These are phyloP conservation scores for Coemansia sp. DNA, from an alignment of 192 early-diverging fungal genomes.

Conservation along the genomic window DNA sequence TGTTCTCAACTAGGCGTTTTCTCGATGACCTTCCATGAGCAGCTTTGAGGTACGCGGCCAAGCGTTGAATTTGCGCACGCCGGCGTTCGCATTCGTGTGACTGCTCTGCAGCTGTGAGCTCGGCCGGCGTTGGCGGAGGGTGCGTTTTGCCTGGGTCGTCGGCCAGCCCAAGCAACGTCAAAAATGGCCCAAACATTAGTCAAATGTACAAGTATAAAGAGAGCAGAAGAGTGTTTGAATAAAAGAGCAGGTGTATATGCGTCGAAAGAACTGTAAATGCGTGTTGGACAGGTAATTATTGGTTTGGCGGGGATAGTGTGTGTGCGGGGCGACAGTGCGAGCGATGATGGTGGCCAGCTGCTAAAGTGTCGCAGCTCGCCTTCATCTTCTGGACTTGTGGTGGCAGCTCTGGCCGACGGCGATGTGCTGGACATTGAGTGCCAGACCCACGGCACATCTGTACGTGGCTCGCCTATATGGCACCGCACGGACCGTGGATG, in stretches of 20 bases:
- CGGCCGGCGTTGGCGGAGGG: not conserved
- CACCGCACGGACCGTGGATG: slow-evolving; percentile 16
- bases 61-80: slow-evolving; percentile 15
- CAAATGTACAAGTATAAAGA: slow-evolving; percentile 1
- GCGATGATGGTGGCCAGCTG: not conserved
- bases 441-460: slow-evolving; percentile 1
- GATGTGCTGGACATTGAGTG: slow-evolving; percentile 13
- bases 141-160: slow-evolving; percentile 7
- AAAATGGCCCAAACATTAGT: slow-evolving; percentile 26
- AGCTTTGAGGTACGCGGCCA: slow-evolving; percentile 21
- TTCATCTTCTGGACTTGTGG: slow-evolving; percentile 5
- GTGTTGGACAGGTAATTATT: not conserved
- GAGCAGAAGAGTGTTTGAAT: not conserved
- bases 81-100: slow-evolving; percentile 8
- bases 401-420: slow-evolving; percentile 5
- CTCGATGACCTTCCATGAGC: slow-evolving; percentile 15
- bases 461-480: slow-evolving; percentile 14
- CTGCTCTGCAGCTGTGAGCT: not conserved
- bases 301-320: no score
- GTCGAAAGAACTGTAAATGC: not conserved
- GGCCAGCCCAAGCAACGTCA: slow-evolving; percentile 22
- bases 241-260: not conserved
- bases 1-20: slow-evolving; percentile 38
- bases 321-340: not conserved
- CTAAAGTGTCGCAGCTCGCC: slow-evolving; percentile 24